Base-by-base conservation (phyloP, 768 basidiomycete genomes). In the Coprinellus micaceus region DNA sequence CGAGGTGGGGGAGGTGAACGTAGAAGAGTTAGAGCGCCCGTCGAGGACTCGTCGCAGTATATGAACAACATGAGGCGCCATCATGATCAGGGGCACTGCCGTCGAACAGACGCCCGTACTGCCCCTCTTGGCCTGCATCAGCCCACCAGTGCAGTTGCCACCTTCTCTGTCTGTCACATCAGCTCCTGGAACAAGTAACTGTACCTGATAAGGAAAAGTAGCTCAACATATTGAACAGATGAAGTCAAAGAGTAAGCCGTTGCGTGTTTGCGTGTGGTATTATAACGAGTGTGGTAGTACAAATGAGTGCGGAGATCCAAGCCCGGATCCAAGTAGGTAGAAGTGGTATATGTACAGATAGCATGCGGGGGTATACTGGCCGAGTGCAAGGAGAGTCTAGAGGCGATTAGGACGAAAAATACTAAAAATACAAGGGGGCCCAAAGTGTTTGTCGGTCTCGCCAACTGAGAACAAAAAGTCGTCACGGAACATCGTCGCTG, bases 401-500 rank as follows among this genome's bases (percentile, higher is more conserved):
- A 33, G 33, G 13, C 33, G 33, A 33, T 33, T 33, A 33, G 6
- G 33, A 13, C 33, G 33, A n/a, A n/a, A 33, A 6, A 33, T 33
- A 6, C 6, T 33, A 33, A 6, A 33, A 13, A 6, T 33, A 33
- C 33, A 33, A 13, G 13, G 33, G 33, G 33, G 6, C 33, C 33
- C n/a, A n/a, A 33, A 33, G 33, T 6, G 33, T 6, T 33, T 33
- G 33, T 33, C 6, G 33, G 33, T 13, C 33, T 13, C 13, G 33
- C 33, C 33, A 33, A 33, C 13, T 33, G 33, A 6, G 33, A 30
- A 51, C 33, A 29, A 51, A 51, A 51, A 51, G 30, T 36, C n/a
- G 33, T 19, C 13, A 36, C 29, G 12, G 29, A 37, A 51, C 30
- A 51, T 36, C 49, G 49, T 51, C 49, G 49, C 49, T 51, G 49